Conservation (phyloP, 257 asterid species). For the Solanum megistacrolobum region DNA sequence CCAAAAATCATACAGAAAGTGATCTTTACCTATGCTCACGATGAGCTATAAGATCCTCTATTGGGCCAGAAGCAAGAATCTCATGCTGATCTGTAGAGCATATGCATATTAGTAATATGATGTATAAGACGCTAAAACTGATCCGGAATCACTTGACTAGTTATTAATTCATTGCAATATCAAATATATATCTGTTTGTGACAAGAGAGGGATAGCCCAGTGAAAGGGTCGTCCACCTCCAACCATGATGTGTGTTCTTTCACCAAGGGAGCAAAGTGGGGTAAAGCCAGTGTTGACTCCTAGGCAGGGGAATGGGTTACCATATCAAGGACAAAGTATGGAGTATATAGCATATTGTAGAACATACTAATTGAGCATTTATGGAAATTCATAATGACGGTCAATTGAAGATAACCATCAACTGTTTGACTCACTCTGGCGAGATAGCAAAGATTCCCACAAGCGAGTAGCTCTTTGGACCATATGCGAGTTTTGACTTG, state of each 20-base stretch:
- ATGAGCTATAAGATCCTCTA: slow-evolving; percentile 99
- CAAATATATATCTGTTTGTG: not conserved
- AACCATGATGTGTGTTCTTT: not conserved
- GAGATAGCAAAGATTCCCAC: slow-evolving; percentile 96
- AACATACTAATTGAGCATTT: not conserved
- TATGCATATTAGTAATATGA: not conserved
- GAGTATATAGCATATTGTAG: not conserved
- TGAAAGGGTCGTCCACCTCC: not conserved
- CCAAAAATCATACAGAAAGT: not conserved
- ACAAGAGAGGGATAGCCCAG: not conserved
- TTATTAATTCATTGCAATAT: not conserved
- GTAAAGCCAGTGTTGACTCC: not conserved
- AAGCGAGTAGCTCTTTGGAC: slow-evolving; percentile 95
- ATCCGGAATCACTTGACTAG: not conserved
- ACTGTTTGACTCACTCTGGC: slow-evolving; percentile 55
- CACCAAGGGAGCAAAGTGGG: not conserved
- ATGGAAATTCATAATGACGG: not conserved
- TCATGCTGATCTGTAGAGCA: slow-evolving; percentile 73
- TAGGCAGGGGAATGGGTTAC: not conserved
- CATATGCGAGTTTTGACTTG: slow-evolving; percentile 96
- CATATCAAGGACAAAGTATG: not conserved
- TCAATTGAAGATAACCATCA: not conserved
- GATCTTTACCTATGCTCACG: slow-evolving; percentile 87
- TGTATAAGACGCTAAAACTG: not conserved
- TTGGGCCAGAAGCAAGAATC: slow-evolving; percentile 97